Conservation (phyloP, 2,329 filamentous ascomycete species). For the Epichloe sylvatica region DNA sequence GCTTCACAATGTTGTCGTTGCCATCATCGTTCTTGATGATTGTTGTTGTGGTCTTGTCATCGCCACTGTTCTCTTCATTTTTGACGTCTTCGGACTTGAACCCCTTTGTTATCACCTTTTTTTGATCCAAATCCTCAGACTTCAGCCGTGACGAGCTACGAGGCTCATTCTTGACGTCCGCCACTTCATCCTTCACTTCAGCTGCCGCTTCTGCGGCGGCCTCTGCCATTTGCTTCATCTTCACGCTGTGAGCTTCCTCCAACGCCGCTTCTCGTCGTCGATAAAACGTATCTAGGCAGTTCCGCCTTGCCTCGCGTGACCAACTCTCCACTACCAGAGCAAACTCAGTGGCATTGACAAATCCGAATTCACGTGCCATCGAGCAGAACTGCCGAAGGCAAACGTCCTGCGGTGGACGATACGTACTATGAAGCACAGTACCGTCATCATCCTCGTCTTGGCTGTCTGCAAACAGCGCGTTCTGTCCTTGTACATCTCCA, state of each 20-base stretch:
- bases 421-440: conserved; percentile 28
- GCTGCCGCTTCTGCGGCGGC: background rate
- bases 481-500: conserved; percentile 33
- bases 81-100: conserved; percentile 7
- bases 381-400: conserved; percentile 74
- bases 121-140: background rate
- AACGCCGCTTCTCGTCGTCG: conserved; percentile 41
- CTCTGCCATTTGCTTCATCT: background rate
- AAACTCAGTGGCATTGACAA: conserved; percentile 65
- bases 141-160: background rate
- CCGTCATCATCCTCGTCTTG: conserved; percentile 19
- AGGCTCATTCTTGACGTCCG: conserved; percentile 2
- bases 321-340: conserved; percentile 80
- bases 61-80: background rate
- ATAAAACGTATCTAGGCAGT: conserved; percentile 74
- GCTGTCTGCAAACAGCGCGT: conserved; percentile 44
- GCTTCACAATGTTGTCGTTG: background rate
- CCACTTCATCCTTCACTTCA: conserved; percentile 1
- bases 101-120: conserved; percentile 2
- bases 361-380: conserved; percentile 72
- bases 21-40: background rate
- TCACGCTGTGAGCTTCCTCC: conserved; percentile 7
- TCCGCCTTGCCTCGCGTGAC: conserved; percentile 69
- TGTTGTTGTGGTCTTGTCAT: background rate
- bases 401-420: conserved; percentile 62